phyloP scores from a whole-genome alignment of 129 eudicot genomes.

The Gnaphalium uliginosum region DNA sequence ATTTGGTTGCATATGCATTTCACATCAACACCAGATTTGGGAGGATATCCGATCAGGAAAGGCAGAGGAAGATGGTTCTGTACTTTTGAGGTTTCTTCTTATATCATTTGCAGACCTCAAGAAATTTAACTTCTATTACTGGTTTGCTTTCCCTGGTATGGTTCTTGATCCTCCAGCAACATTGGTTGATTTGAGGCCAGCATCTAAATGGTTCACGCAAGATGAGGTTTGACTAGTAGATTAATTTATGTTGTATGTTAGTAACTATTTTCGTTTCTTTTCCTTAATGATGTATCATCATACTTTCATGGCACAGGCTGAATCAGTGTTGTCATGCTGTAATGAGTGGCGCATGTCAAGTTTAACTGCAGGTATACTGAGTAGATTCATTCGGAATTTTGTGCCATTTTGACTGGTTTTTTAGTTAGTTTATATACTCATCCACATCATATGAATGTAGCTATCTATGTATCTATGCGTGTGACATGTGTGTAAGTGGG shows the following conservation, averaged over 20 bases:
- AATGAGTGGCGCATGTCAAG: constrained; percentile 81
- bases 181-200: constrained; percentile 62
- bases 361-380: constrained; percentile 56
- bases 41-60: constrained; percentile 73
- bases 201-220: constrained; percentile 66
- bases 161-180: constrained; percentile 85
- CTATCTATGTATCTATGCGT: background rate
- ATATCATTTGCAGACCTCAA: constrained; percentile 90
- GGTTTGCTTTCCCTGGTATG: constrained; percentile 89
- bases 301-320: constrained; percentile 50
- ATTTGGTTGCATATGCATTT: background rate
- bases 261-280: background rate
- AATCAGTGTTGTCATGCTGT: constrained; percentile 67
- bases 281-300: background rate
- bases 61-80: constrained; percentile 64
- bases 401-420: constrained; percentile 5
- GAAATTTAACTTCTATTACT: constrained; percentile 70
- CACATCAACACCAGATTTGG: constrained; percentile 58
- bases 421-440: background rate
- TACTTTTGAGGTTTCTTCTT: constrained; percentile 75
- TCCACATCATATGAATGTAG: background rate
- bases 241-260: background rate
- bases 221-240: constrained; percentile 63
- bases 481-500: background rate
- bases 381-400: constrained; percentile 20